Evolutionary conservation across 2,329 filamentous ascomycete species (phyloP).

Genomic region (Ceratocystiopsis sp.): DNA sequence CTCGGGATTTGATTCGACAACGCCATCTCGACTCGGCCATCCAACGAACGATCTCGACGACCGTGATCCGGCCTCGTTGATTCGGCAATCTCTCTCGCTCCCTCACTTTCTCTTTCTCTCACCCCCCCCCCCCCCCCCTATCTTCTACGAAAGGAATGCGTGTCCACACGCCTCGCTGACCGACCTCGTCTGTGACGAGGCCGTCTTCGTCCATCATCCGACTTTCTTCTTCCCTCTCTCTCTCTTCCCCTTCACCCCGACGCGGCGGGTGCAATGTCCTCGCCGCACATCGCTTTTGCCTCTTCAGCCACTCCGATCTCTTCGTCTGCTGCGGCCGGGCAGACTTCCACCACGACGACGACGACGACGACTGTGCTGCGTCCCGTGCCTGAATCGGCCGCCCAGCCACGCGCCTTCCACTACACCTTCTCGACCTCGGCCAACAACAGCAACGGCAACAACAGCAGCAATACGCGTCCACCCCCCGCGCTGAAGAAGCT

Average conservation of each 20-base stretch:
- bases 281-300: slow-evolving; percentile 2
- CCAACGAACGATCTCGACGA: too few species aligned
- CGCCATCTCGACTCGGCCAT: too few species aligned
- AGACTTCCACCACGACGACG: slow-evolving; percentile 1
- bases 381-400: slow-evolving; percentile 2
- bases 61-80: too few species aligned
- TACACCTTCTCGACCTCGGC: neutral
- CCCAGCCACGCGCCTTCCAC: slow-evolving; percentile 2
- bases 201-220: neutral
- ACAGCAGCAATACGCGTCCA: neutral
- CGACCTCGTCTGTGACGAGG: neutral
- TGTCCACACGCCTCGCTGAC: too few species aligned
- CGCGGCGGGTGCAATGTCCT: slow-evolving; percentile 5
- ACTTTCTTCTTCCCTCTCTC: neutral
- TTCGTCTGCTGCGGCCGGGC: neutral
- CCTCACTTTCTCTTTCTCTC: too few species aligned
- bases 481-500: too few species aligned
- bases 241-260: neutral
- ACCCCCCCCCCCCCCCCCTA: too few species aligned
- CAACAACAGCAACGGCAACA: neutral
- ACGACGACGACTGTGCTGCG: neutral
- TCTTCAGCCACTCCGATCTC: slow-evolving; percentile 7
- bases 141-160: too few species aligned
- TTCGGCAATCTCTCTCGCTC: too few species aligned
- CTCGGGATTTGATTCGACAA: too few species aligned